phyloP scores from a whole-genome alignment of 768 basidiomycete species.

The Trametes coccinea region DNA sequence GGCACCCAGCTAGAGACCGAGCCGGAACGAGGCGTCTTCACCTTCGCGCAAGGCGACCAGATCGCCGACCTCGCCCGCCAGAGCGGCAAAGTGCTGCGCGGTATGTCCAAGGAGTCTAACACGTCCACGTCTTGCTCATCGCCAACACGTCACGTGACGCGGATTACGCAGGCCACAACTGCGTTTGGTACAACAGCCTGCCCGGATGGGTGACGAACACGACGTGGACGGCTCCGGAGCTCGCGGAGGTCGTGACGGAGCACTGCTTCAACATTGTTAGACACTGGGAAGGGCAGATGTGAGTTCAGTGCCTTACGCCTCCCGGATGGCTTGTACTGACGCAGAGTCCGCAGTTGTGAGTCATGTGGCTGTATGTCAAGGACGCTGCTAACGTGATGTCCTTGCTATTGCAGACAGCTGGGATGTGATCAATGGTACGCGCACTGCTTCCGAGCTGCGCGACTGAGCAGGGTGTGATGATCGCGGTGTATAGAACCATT shows the following conservation, averaged over 20 bases:
- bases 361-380: neutral
- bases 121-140: neutral
- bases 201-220: conserved; percentile 38
- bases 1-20: conserved; percentile 50
- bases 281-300: conserved; percentile 55
- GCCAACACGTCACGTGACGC: neutral
- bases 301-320: conserved; percentile 6
- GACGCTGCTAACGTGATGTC: neutral
- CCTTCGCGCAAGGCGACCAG: conserved; percentile 44
- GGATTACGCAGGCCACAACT: conserved; percentile 31
- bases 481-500: conserved; percentile 40
- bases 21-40: conserved; percentile 46
- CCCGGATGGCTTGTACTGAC: too few species aligned
- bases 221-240: conserved; percentile 35
- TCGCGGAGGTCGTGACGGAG: conserved; percentile 43
- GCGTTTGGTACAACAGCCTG: conserved; percentile 45
- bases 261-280: conserved; percentile 50
- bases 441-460: too few species aligned
- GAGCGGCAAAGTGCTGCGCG: conserved; percentile 48
- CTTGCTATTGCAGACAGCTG: conserved; percentile 38
- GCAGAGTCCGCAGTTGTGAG: neutral
- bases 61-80: conserved; percentile 44
- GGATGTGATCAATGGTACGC: conserved; percentile 54
- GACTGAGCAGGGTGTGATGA: neutral
- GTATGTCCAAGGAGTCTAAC: conserved; percentile 15